Evolutionary conservation across 257 asterid species (phyloP).

Genomic region (Eustoma russellianum): DNA sequence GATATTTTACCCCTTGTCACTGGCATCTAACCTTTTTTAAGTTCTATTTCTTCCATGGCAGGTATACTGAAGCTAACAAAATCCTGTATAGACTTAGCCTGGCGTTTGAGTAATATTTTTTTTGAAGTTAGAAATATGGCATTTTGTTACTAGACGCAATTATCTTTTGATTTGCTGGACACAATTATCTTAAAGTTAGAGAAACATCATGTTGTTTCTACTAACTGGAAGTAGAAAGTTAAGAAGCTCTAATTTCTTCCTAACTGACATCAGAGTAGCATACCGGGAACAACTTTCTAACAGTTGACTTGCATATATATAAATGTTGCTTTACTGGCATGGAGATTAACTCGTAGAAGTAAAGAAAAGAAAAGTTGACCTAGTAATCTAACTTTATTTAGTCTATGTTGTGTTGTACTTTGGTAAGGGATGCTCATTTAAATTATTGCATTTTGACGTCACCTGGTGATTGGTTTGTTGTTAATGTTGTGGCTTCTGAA

Average conservation of each 20-base stretch:
- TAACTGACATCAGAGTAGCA: background rate
- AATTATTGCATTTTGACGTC: background rate
- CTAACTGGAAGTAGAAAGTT: constrained; percentile 6
- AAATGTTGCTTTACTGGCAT: too few species aligned
- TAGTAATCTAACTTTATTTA: too few species aligned
- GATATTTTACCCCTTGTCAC: constrained; percentile 13
- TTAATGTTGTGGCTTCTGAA: background rate
- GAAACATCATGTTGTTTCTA: constrained; percentile 1
- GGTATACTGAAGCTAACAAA: constrained; percentile 53
- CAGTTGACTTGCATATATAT: too few species aligned
- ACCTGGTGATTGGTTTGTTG: constrained; percentile 2
- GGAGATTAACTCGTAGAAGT: too few species aligned
- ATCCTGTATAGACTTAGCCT: constrained; percentile 22
- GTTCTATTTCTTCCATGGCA: constrained; percentile 32
- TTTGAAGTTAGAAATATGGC: constrained; percentile 5
- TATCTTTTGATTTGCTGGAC: too few species aligned
- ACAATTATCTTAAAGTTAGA: constrained; percentile 11
- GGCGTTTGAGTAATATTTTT: constrained; percentile 11
- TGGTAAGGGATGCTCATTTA: background rate
- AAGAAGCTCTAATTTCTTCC: background rate
- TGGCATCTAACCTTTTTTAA: constrained; percentile 20
- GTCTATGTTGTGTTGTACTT: background rate
- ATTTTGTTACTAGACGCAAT: constrained; percentile 2
- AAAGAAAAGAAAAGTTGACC: too few species aligned
- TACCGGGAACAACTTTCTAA: background rate